These are phyloP conservation scores for Macadamia tetraphylla DNA, from an alignment of 164 flowering plant species.

Conservation along the genomic window DNA sequence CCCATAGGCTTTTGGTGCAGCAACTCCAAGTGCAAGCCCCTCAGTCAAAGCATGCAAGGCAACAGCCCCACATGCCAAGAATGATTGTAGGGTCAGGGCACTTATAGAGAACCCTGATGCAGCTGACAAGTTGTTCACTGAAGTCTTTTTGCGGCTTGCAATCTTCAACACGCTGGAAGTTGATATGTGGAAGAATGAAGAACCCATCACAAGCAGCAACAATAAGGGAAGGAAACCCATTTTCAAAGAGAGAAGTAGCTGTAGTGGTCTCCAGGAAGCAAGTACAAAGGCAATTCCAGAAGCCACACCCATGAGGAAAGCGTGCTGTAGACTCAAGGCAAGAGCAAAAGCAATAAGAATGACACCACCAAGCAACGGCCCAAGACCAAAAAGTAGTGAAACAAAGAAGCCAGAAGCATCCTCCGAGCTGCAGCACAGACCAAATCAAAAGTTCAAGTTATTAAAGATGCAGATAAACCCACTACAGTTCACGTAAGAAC, in stretches of 20 bases:
- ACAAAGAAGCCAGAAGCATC: conserved; percentile 83
- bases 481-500: no score
- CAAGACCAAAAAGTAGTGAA: conserved; percentile 87
- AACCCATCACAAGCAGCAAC: conserved; percentile 48
- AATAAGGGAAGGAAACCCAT: conserved; percentile 52
- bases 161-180: conserved; percentile 43
- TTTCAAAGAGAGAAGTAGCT: conserved; percentile 60
- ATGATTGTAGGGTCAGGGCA: conserved; percentile 66
- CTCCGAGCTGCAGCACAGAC: conserved; percentile 53
- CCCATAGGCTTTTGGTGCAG: conserved; percentile 96
- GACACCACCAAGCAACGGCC: conserved; percentile 83
- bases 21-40: conserved; percentile 91
- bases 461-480: no score
- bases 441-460: not conserved
- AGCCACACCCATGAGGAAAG: conserved; percentile 76
- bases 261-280: conserved; percentile 83
- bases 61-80: conserved; percentile 68
- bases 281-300: conserved; percentile 93
- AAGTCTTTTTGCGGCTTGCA: conserved; percentile 42
- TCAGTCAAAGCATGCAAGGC: conserved; percentile 84
- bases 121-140: conserved; percentile 36
- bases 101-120: conserved; percentile 49
- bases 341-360: conserved; percentile 66
- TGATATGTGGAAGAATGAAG: conserved; percentile 38
- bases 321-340: conserved; percentile 69